These are phyloP conservation scores for Trichoderma sp. DNA, from an alignment of 2,329 filamentous ascomycete genomes.

Conservation along the genomic window DNA sequence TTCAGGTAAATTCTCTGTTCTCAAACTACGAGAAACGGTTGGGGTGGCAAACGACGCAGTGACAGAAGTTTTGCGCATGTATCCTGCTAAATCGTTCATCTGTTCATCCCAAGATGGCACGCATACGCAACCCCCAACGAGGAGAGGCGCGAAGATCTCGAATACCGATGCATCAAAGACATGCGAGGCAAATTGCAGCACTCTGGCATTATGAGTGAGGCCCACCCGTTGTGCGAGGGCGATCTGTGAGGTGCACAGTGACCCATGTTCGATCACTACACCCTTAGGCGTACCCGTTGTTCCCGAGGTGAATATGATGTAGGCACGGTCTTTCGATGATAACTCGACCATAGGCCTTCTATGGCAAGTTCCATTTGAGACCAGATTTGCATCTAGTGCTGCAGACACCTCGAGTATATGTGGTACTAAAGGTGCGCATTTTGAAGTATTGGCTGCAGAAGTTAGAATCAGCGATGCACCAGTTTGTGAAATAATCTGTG, in stretches of 20 bases:
- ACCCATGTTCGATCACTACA: background rate
- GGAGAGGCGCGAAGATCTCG: conserved; percentile 16
- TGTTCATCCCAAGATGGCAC: conserved; percentile 19
- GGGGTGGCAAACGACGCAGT: background rate
- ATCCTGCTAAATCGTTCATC: conserved; percentile 1
- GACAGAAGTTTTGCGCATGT: background rate
- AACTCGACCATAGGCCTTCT: background rate
- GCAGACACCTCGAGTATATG: background rate
- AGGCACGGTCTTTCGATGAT: background rate
- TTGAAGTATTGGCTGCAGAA: background rate
- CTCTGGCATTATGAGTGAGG: background rate
- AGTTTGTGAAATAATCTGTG: conserved; percentile 4
- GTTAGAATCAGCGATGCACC: background rate
- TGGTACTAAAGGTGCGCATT: background rate
- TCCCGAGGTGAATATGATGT: conserved; percentile 15
- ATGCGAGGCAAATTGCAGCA: conserved; percentile 22
- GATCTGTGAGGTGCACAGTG: background rate
- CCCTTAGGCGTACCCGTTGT: conserved; percentile 18
- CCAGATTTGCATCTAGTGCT: background rate
- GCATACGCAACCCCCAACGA: conserved; percentile 17
- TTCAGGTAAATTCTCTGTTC: background rate
- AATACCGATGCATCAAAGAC: conserved; percentile 20
- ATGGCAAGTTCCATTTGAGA: background rate
- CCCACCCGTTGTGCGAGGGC: background rate
- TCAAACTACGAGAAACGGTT: background rate